Conservation (phyloP, 306 rosid species). For the Styphnolobium japonicum region DNA sequence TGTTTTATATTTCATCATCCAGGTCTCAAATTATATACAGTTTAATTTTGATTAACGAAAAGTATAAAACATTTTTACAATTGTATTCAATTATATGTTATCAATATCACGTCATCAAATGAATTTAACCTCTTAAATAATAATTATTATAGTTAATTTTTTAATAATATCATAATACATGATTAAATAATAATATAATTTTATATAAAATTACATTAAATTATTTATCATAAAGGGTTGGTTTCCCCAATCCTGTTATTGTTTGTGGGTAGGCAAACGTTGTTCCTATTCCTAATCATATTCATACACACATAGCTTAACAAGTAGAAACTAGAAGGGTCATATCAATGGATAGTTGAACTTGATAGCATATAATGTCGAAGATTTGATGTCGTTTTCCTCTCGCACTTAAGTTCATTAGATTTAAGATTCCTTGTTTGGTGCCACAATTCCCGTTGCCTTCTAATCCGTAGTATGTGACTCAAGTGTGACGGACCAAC, state of each 20-base stretch:
- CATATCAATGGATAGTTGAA: not conserved
- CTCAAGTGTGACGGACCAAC: constrained; percentile 37
- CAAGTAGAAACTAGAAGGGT: not conserved
- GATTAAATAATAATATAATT: not conserved
- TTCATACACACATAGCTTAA: not conserved
- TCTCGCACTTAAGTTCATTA: not conserved
- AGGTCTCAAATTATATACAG: too few relatives aligned
- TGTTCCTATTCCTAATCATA: not conserved
- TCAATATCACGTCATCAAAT: too few relatives aligned
- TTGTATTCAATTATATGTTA: too few relatives aligned
- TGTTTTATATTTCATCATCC: too few relatives aligned
- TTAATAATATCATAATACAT: not conserved
- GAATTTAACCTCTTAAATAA: too few relatives aligned
- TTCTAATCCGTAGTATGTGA: not conserved
- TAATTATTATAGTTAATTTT: not conserved
- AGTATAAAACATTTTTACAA: too few relatives aligned
- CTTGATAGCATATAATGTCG: not conserved
- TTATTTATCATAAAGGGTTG: not conserved
- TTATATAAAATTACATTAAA: not conserved
- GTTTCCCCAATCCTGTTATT: not conserved
- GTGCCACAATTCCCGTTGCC: constrained; percentile 52
- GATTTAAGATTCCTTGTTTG: constrained; percentile 29
- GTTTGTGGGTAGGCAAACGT: not conserved
- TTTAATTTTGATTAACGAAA: too few relatives aligned
- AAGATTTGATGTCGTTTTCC: constrained; percentile 32